Evolutionary conservation across 495 filamentous ascomycete species (phyloP).

Genomic region (Lasiosphaeria miniovina): DNA sequence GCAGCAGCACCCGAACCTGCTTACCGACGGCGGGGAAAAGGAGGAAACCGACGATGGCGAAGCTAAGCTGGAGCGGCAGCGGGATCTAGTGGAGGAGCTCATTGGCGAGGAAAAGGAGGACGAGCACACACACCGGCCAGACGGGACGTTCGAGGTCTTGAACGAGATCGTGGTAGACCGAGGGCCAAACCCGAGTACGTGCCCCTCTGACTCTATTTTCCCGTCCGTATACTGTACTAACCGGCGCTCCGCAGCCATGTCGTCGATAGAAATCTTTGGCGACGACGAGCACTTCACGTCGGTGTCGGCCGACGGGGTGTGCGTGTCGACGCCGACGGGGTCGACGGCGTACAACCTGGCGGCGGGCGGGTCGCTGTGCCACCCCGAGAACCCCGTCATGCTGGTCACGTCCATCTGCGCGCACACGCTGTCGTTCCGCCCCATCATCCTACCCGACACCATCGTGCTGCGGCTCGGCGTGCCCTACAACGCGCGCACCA

Average conservation of each 20-base stretch:
- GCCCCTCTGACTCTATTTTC: slow-evolving; percentile 10
- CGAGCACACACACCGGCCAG: slow-evolving; percentile 74
- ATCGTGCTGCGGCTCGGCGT: slow-evolving; percentile 90
- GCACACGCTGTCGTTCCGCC: slow-evolving; percentile 92
- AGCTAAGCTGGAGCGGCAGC: slow-evolving; percentile 22
- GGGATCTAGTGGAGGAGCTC: slow-evolving; percentile 85
- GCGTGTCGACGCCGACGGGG: slow-evolving; percentile 87
- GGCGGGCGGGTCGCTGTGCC: slow-evolving; percentile 89
- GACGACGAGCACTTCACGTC: slow-evolving; percentile 94
- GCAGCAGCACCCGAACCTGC: neutral
- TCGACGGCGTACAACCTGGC: slow-evolving; percentile 97
- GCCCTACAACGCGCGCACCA: slow-evolving; percentile 84
- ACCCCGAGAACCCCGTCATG: slow-evolving; percentile 96
- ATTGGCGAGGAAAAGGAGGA: slow-evolving; percentile 81
- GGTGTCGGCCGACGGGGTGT: slow-evolving; percentile 81
- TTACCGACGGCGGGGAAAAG: neutral
- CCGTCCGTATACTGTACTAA: slow-evolving; percentile 20
- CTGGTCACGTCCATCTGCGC: slow-evolving; percentile 94
- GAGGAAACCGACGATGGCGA: slow-evolving; percentile 26
- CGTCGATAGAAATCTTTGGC: slow-evolving; percentile 83
- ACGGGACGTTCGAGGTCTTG: slow-evolving; percentile 79
- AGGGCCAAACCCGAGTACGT: slow-evolving; percentile 81
- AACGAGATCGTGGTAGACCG: slow-evolving; percentile 92
- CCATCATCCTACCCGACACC: slow-evolving; percentile 92
- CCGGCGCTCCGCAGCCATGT: no score